Base-by-base conservation (phyloP, 257 asterid species). In the Solanum chaucha region DNA sequence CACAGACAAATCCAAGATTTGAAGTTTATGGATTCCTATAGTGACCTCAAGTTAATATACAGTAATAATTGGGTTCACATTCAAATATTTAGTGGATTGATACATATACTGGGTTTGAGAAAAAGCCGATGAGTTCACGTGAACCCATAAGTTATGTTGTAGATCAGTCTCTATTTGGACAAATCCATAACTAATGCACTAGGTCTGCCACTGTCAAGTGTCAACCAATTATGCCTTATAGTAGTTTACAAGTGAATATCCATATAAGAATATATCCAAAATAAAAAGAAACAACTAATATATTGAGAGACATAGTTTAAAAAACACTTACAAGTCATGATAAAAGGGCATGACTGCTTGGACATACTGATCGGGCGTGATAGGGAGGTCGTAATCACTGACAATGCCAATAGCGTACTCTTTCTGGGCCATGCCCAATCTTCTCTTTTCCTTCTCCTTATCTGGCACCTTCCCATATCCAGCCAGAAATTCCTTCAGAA, bases 391-490 rank as follows among this genome's bases (percentile, higher is more conserved):
- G 78, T 96, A 96, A 86, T 94, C 99, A n/a, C 81, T 59, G 36
- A 96, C 86, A 86, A 94, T 87, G 38, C 92, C 87, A 59, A 84
- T 34, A 83, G 93, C 90, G 0, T 94, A 89, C 87, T 94, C 96
- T 5, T 87, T 91, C 28, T 90, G 90, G 14, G 95, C 83, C 93
- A 92, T 89, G 32, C 99, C 99, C 89, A 93, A 81, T 87, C 94
- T 92, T 91, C 89, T 95, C 87, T 88, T 93, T 78, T 96, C 99
- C 93, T 94, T 96, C 80, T 94, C 98, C 88, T 44, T 75, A 70
- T 94, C 98, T 82, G 87, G 93, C 34, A 91, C 92, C 89, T 90
- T 91, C 88, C 99, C 98, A 85, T 93, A 96, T 87, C 88, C 93
- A 6, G 90, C 95, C 90, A 96, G 67, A 86, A 93, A 93, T 24